Percentiles rank a stretch among this genome's conserved stretches.
These are phyloP conservation scores for Globisporangium sylvaticum DNA, from an alignment of 352 stramenopile genomes.

Conservation along the genomic window DNA sequence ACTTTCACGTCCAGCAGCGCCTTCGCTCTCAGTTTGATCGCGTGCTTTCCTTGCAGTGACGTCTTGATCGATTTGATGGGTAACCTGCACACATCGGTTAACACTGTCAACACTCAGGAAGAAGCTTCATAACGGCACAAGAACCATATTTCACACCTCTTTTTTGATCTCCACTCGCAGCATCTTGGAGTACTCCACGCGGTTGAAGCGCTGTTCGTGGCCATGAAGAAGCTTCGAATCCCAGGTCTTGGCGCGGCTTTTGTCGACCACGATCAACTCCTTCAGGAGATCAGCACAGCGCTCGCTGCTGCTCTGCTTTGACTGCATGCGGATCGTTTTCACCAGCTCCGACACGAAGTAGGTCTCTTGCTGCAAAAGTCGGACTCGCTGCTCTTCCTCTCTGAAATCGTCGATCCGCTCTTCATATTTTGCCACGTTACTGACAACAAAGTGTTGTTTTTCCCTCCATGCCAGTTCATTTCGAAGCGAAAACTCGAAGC, in stretches of 20 bases:
- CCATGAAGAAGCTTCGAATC: conserved; percentile 70
- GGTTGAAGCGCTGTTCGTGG: conserved; percentile 60
- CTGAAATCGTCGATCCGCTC: conserved; percentile 61
- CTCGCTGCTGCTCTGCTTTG: conserved; percentile 54
- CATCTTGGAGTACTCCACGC: conserved; percentile 55
- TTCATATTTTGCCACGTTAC: conserved; percentile 26
- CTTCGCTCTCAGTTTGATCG: background rate
- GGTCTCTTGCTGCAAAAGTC: conserved; percentile 47
- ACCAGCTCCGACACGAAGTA: conserved; percentile 72
- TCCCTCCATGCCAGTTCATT: conserved; percentile 11
- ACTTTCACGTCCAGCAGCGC: background rate
- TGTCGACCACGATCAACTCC: conserved; percentile 63
- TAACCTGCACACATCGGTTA: conserved; percentile 26
- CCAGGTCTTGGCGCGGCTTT: conserved; percentile 49
- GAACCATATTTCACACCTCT: conserved; percentile 34
- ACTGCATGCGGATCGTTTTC: conserved; percentile 68
- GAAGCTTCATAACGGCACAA: background rate
- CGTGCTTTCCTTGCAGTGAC: conserved; percentile 22
- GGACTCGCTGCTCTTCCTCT: conserved; percentile 47
- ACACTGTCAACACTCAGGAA: background rate
- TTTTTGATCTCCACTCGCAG: conserved; percentile 68
- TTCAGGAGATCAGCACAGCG: conserved; percentile 49
- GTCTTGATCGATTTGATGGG: conserved; percentile 57
- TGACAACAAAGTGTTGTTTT: conserved; percentile 16
- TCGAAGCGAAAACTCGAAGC: conserved; percentile 41